Evolutionary conservation across 208 protist species (phyloP).

Genomic region (Willaertia magna): DNA sequence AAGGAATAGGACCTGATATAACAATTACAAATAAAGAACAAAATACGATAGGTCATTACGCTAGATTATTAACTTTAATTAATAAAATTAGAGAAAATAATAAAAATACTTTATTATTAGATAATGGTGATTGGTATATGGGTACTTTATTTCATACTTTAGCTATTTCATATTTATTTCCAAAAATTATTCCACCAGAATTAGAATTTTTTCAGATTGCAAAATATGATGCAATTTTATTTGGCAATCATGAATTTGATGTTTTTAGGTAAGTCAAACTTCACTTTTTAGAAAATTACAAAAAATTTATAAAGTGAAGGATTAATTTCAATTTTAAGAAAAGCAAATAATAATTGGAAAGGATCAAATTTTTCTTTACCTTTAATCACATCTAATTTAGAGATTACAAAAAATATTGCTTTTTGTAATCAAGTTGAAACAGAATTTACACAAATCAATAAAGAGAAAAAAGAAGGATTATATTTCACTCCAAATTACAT

Average conservation of each 20-base stretch:
- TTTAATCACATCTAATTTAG: too few relatives aligned
- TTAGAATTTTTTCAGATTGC: background rate
- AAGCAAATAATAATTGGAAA: too few relatives aligned
- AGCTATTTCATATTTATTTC: background rate
- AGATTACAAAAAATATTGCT: too few relatives aligned
- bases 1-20: background rate
- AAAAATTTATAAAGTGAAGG: too few relatives aligned
- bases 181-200: background rate
- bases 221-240: background rate
- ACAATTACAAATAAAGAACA: background rate
- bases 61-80: background rate
- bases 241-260: background rate
- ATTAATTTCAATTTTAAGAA: too few relatives aligned
- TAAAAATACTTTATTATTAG: background rate
- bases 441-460: too few relatives aligned
- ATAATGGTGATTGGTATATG: background rate
- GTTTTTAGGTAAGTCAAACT: too few relatives aligned
- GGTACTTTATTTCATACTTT: background rate
- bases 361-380: too few relatives aligned
- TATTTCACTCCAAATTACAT: background rate
- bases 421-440: too few relatives aligned
- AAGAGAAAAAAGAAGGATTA: background rate
- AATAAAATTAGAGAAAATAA: background rate
- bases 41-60: background rate
- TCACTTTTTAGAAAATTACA: too few relatives aligned